Evolutionary conservation across 2,329 filamentous ascomycete species (phyloP), one percentile per base, ranked within the genome.

Genomic region (Helotiales sp.): DNA sequence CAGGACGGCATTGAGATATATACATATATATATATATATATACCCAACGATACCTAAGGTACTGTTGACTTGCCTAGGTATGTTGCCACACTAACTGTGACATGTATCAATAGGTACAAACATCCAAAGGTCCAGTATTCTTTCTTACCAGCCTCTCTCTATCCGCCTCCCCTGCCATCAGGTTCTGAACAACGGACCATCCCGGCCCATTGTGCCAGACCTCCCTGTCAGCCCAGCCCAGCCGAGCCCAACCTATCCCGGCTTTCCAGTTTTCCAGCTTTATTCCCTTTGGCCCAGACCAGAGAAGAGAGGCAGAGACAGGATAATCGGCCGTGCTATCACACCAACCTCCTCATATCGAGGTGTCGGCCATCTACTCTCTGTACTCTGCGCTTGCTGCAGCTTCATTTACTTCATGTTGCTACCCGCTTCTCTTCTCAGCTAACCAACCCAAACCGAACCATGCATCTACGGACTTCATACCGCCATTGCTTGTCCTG

Each of bases 401-500:
- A 66, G 63, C 50, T 64, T 37, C 61, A 63, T 62, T 17, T 61
- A 32, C 59, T 45, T 54, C 26, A 40, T 43, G 60, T 70, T 68
- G 63, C 63, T 66, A 60, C 61, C 64, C 57, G 43, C 54, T 49
- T 58, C 61, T 32, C 20, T 60, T 55, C 15, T 17, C 30, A 65
- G 64, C 70, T 69, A 64, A 70, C 52, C 55, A 68, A 61, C 69
- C 52, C 47, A 70, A 64, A 70, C 52, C 55, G 67, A 61, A 70
- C 52, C 47, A 70, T 71, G 69, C 66, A 69, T 68, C 71, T 66
- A 28, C 68, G 7, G 60, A 28, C 26, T 65, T 34, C 26, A 61
- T 52, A 28, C 28, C 45, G 63, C 28, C 45, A 24, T 57, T 57
- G 61, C 37, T 45, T 24, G 28, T 34, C 40, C 47, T 68, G 54